phyloP scores from a whole-genome alignment of 345 rosid species.

The Hevea brasiliensis region DNA sequence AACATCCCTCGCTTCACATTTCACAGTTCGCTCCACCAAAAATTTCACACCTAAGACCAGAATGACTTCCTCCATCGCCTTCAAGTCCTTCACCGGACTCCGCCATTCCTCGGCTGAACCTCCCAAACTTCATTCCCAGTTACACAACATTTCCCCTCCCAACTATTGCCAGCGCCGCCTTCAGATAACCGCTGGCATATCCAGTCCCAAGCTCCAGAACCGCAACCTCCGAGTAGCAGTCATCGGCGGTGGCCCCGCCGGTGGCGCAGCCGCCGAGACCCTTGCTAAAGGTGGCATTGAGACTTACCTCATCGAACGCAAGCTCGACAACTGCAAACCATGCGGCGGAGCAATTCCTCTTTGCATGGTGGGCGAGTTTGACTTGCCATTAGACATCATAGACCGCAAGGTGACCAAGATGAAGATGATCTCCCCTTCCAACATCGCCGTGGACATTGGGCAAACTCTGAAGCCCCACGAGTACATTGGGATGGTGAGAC shows the following conservation, averaged over 20 bases:
- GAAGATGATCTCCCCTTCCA: constrained; percentile 98
- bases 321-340: constrained; percentile 92
- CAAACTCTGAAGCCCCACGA: constrained; percentile 88
- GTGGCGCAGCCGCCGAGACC: constrained; percentile 77
- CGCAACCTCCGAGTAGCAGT: constrained; percentile 87
- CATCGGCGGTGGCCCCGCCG: constrained; percentile 92
- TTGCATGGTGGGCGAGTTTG: constrained; percentile 96
- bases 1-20: not conserved
- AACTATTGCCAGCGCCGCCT: constrained; percentile 6
- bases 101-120: constrained; percentile 50
- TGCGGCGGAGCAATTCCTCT: constrained; percentile 96
- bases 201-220: constrained; percentile 58
- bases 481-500: constrained; percentile 95
- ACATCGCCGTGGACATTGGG: constrained; percentile 93
- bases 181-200: constrained; percentile 48
- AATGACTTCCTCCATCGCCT: constrained; percentile 57
- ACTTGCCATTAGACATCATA: constrained; percentile 84
- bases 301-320: constrained; percentile 77
- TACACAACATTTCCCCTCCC: constrained; percentile 15
- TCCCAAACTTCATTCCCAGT: constrained; percentile 29
- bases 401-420: constrained; percentile 85
- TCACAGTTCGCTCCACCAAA: not conserved
- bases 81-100: constrained; percentile 81
- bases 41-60: too few species aligned
- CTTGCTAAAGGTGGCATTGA: constrained; percentile 87